Percentiles rank a stretch among this genome's conserved stretches.
Evolutionary conservation across 495 filamentous ascomycete species (phyloP).

Genomic region (Darksidea phi): DNA sequence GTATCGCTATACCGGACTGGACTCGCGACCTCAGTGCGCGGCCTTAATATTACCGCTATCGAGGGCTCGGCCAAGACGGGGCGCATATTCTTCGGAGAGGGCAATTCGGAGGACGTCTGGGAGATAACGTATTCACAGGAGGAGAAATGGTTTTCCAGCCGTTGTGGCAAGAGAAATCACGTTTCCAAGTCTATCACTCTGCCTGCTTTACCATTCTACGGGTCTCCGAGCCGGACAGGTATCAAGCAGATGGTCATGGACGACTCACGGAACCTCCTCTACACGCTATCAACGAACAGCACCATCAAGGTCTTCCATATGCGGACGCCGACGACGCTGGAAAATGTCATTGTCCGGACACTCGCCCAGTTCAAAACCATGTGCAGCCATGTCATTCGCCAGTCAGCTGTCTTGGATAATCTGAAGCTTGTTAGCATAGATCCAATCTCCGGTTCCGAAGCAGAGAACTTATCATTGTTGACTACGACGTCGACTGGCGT

Average conservation of each 20-base stretch:
- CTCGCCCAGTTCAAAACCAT: constrained; percentile 58
- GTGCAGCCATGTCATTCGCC: constrained; percentile 74
- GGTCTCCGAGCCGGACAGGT: constrained; percentile 54
- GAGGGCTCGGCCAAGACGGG: constrained; percentile 72
- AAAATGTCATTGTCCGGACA: constrained; percentile 57
- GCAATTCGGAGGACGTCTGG: constrained; percentile 74
- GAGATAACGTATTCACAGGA: constrained; percentile 95
- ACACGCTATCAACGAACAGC: constrained; percentile 81
- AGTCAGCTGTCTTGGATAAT: constrained; percentile 61
- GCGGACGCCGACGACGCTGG: constrained; percentile 53
- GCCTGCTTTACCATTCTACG: constrained; percentile 57
- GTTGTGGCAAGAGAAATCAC: constrained; percentile 81
- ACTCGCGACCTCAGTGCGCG: constrained; percentile 71
- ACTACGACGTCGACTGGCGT: constrained; percentile 87
- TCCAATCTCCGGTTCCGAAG: constrained; percentile 76
- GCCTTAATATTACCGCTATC: constrained; percentile 70
- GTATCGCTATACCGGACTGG: constrained; percentile 79
- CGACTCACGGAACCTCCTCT: constrained; percentile 81
- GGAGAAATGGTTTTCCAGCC: constrained; percentile 88
- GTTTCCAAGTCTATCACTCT: constrained; percentile 71
- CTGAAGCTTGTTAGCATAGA: constrained; percentile 76
- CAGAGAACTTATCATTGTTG: constrained; percentile 81
- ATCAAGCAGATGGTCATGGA: constrained; percentile 79
- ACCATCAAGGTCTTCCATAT: constrained; percentile 86
- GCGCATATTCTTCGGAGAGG: constrained; percentile 81